phyloP scores from a whole-genome alignment of 2,329 filamentous ascomycete species.

The Talaromyces islandicus region DNA sequence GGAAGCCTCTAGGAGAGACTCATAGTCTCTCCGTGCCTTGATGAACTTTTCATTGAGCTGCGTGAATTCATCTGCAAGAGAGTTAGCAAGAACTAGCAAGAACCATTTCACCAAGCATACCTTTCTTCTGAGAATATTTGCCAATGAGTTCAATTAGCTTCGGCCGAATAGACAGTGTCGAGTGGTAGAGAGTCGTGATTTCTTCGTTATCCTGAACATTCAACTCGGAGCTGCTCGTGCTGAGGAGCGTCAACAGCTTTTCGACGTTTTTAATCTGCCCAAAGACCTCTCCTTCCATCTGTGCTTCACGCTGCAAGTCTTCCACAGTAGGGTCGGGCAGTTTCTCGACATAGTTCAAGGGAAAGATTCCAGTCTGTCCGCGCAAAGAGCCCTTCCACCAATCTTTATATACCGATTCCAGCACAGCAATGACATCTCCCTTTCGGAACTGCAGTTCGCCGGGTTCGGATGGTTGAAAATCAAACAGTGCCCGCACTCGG shows the following conservation, averaged over 20 bases:
- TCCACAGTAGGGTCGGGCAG: constrained; percentile 89
- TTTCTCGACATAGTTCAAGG: constrained; percentile 98
- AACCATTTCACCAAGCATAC: constrained; percentile 42
- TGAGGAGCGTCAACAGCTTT: constrained; percentile 80
- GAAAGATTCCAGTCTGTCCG: constrained; percentile 95
- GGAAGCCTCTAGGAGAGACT: constrained; percentile 88
- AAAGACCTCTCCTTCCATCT: constrained; percentile 83
- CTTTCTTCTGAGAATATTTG: constrained; percentile 99
- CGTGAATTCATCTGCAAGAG: constrained; percentile 78
- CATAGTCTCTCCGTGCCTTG: constrained; percentile 94
- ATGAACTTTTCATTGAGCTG: constrained; percentile 99
- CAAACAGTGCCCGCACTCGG: constrained; percentile 84
- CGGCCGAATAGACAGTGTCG: constrained; percentile 86
- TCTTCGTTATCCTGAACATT: constrained; percentile 94
- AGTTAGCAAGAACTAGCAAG: background rate
- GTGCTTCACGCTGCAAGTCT: constrained; percentile 88
- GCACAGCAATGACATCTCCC: constrained; percentile 91
- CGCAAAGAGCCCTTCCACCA: constrained; percentile 98
- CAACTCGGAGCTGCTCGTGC: constrained; percentile 72
- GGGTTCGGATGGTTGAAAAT: constrained; percentile 89
- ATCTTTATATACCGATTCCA: constrained; percentile 98
- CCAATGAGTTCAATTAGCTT: constrained; percentile 98
- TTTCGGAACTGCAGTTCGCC: constrained; percentile 95
- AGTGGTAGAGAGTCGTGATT: constrained; percentile 85
- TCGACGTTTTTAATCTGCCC: constrained; percentile 72